Evolutionary conservation across 2,329 filamentous ascomycete genomes (phyloP).

Genomic region (Erysiphe pulchra): DNA sequence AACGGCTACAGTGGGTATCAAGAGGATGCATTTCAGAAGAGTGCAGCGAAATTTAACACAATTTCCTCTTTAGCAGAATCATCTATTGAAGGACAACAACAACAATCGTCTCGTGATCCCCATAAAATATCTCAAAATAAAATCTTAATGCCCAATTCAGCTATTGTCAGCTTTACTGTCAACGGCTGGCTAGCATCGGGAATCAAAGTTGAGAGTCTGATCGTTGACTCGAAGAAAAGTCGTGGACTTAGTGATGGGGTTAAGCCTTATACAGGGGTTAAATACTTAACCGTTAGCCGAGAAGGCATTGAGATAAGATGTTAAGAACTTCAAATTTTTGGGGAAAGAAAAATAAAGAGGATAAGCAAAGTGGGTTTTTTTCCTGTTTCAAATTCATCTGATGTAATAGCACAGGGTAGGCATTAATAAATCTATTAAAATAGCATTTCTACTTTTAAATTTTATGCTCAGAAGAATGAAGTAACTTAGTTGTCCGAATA

Average conservation of each 20-base stretch:
- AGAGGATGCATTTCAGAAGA: conserved; percentile 28
- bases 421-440: too few species aligned
- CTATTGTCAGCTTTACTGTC: conserved; percentile 44
- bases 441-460: too few species aligned
- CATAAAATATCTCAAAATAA: conserved; percentile 41
- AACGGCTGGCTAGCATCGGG: conserved; percentile 45
- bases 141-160: conserved; percentile 56
- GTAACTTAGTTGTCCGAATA: too few species aligned
- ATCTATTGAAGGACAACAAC: conserved; percentile 11
- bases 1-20: conserved; percentile 20
- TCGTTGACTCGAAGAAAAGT: conserved; percentile 53
- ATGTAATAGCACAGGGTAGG: too few species aligned
- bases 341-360: too few species aligned
- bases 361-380: too few species aligned
- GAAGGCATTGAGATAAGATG: conserved; percentile 38
- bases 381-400: too few species aligned
- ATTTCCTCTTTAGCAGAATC: conserved; percentile 6
- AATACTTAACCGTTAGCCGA: conserved; percentile 63
- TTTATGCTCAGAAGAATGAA: too few species aligned
- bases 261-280: conserved; percentile 93
- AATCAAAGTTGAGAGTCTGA: conserved; percentile 39
- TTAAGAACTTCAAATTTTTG: conserved; percentile 4
- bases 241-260: conserved; percentile 65
- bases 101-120: conserved; percentile 20
- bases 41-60: not conserved